Base-by-base conservation (phyloP, 2,329 filamentous ascomycete genomes). In the Ilyonectria mors-panacis region DNA sequence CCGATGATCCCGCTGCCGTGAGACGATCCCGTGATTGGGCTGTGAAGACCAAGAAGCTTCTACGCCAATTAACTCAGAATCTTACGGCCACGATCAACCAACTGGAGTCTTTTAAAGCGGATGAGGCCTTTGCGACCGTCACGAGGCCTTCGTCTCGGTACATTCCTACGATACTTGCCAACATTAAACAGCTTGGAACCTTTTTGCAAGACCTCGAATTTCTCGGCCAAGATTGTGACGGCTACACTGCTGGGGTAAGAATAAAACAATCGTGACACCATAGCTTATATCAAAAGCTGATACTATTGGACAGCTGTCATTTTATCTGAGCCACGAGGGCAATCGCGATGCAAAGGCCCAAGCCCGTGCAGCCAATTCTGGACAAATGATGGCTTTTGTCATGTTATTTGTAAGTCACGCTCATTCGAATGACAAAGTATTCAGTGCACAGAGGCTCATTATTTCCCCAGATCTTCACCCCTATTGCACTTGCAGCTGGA, bases 391-490 rank as follows among this genome's bases (percentile, higher is more conserved):
- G 30, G 23, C 28, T 7, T 35, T 23, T 15, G 30, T 35, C 10
- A 35, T 53, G 17, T 9, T 53, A 8, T 53, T 12, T 21, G 50
- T 35, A 23, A 21, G 30, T 35, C 1, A 1, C 15, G 2, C 39
- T n/a, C 5, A n/a, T 42, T 33, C 1, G n/a, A n/a, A n/a, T n/a
- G 39, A 17, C 39, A 42, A n/a, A 17, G 17, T 15, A 42, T n/a
- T 17, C 15, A 26, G 6, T 26, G 21, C 15, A 6, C 15, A 12
- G n/a, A 19, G 10, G 13, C 15, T 33, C 15, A 12, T 17, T 33
- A 4, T n/a, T 2, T 9, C 4, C 9, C 17, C n/a, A 71, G 68
- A 3, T 61, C 0, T 6, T 68, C 1, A 63, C 50, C 0, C 69
- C 68, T 0, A 28, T 37, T 2, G 59, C 50, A 0, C 30, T 70